Evolutionary conservation across 106 monocot genomes (phyloP), one percentile per base, ranked within the genome.

Genomic region (Phalaenopsis equestris): DNA sequence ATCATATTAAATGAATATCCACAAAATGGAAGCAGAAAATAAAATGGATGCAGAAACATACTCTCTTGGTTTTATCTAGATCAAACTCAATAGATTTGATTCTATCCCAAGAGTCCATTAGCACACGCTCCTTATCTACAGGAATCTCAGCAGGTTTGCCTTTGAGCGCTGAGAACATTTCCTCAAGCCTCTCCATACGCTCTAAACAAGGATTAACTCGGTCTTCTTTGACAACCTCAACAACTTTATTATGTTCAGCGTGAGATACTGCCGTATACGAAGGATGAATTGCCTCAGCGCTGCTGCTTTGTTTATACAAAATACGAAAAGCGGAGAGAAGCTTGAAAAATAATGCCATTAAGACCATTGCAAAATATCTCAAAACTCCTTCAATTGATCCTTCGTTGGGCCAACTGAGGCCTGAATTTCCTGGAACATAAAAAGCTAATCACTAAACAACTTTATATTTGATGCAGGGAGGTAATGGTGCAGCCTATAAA

Each of bases 1-100:
- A 61, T 61, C 52, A 52, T 61, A 18, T 21, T 21, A 21, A 61
- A n/a, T 61, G 61, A 61, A 61, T 61, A 3, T 61, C 21, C 19
- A 61, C 61, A 45, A 52, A 73, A 73, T 30, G 30, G 30, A 30
- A 30, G 30, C 30, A 30, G 30, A 30, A 30, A 30, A 30, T 30
- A 30, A 30, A 30, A 21, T 12, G 55, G 7, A 58, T 56, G 37
- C 4, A 11, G 42, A 76, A 48, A 75, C 81, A 75, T 88, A 94
- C 96, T 79, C 87, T 93, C 77, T 99, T 99, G 39, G 99, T 99
- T 79, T 88, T 91, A 45, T 90, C 91, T 45, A 99, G 95, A 61
- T 99, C 99, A 87, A 80, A 78, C 73, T 95, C 95, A 6, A 99
- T 83, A 45, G 85, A 84, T 73, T 93, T 99, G 78, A 99, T 99